phyloP scores from a whole-genome alignment of 2,329 filamentous ascomycete genomes.

The Colletotrichum acutatum region DNA sequence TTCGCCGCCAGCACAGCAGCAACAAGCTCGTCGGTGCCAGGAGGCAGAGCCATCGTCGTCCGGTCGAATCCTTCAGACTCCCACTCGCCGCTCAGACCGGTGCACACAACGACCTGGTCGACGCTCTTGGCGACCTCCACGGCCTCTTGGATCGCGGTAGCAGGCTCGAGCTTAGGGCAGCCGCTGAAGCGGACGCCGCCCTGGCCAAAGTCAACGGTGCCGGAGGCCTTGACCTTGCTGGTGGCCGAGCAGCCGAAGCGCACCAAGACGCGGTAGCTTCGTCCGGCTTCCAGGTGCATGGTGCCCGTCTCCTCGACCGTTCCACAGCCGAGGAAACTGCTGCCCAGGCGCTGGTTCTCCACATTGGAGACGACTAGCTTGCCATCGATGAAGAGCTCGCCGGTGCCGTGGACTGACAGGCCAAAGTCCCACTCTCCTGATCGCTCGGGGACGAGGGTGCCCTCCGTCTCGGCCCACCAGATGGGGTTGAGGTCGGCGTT shows the following conservation, averaged over 20 bases:
- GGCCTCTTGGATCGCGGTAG: slow-evolving; percentile 35
- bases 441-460: slow-evolving; percentile 37
- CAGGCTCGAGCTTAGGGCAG: slow-evolving; percentile 37
- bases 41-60: slow-evolving; percentile 75
- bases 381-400: slow-evolving; percentile 46
- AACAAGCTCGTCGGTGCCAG: slow-evolving; percentile 67
- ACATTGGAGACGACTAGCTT: slow-evolving; percentile 46
- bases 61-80: slow-evolving; percentile 69
- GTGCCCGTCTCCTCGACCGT: slow-evolving; percentile 45
- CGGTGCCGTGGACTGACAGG: slow-evolving; percentile 48
- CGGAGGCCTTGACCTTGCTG: slow-evolving; percentile 40
- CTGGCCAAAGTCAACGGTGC: slow-evolving; percentile 43
- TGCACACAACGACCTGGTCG: slow-evolving; percentile 65
- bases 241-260: slow-evolving; percentile 43
- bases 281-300: slow-evolving; percentile 41
- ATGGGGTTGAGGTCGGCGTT: slow-evolving; percentile 38
- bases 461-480: slow-evolving; percentile 41
- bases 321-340: slow-evolving; percentile 50
- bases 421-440: slow-evolving; percentile 45
- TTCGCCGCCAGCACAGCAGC: slow-evolving; percentile 65
- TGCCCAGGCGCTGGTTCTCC: slow-evolving; percentile 46
- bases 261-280: slow-evolving; percentile 44
- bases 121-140: slow-evolving; percentile 59
- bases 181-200: slow-evolving; percentile 42
- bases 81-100: slow-evolving; percentile 64